phyloP scores from a whole-genome alignment of 2,329 filamentous ascomycete genomes.

The Calonectria pseudoturangicola region DNA sequence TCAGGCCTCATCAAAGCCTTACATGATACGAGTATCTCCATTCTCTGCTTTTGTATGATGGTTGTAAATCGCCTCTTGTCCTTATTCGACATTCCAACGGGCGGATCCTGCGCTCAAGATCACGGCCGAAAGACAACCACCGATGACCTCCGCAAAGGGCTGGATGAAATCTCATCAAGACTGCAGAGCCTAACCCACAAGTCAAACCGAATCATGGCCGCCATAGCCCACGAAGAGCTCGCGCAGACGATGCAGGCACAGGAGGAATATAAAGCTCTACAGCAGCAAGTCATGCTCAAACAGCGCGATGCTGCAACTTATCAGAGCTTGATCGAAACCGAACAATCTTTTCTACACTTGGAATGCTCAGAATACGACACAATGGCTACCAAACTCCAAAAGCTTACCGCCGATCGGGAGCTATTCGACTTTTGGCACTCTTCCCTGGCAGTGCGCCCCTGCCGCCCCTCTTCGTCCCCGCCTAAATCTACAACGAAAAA shows the following conservation, averaged over 20 bases:
- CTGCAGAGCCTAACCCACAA: constrained; percentile 29
- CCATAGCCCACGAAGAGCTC: constrained; percentile 18
- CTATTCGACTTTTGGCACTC: constrained; percentile 49
- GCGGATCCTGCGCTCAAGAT: background rate
- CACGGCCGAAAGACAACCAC: constrained; percentile 20
- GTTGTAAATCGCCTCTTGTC: background rate
- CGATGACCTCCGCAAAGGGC: constrained; percentile 16
- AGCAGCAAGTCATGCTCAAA: constrained; percentile 36
- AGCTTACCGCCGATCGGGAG: constrained; percentile 40
- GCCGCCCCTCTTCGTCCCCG: constrained; percentile 29
- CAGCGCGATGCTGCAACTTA: constrained; percentile 29
- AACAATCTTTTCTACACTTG: constrained; percentile 20
- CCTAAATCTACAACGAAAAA: constrained; percentile 15
- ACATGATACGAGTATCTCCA: background rate
- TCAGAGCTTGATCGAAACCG: background rate
- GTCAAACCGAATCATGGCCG: background rate
- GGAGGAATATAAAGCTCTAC: constrained; percentile 26
- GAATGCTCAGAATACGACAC: constrained; percentile 11
- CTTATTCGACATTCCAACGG: constrained; percentile 16
- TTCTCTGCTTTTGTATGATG: constrained; percentile 26
- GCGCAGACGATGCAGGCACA: constrained; percentile 2
- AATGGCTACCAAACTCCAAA: background rate
- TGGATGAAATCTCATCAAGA: background rate
- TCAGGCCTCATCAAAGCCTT: constrained; percentile 25
- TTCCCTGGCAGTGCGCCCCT: constrained; percentile 36